These are phyloP conservation scores for Backusella luteola DNA, from an alignment of 192 early-diverging fungal species.

Conservation along the genomic window DNA sequence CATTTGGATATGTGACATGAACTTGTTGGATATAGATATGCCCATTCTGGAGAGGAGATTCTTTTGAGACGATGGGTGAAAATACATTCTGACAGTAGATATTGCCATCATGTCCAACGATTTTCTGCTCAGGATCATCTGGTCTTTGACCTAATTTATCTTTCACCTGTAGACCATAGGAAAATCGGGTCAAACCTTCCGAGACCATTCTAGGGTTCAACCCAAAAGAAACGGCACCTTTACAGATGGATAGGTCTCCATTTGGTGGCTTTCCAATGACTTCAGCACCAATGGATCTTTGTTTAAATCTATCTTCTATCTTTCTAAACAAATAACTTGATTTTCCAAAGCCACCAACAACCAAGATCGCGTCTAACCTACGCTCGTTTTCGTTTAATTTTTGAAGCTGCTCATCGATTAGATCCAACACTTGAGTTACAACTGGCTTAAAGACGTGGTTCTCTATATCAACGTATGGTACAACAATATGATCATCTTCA, in stretches of 20 bases:
- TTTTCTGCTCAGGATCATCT: neutral
- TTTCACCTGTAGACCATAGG: constrained; percentile 46
- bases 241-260: constrained; percentile 43
- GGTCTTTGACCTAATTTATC: constrained; percentile 26
- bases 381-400: constrained; percentile 33
- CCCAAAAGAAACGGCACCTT: constrained; percentile 54
- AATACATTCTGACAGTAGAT: neutral
- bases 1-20: neutral
- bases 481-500: constrained; percentile 42
- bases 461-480: constrained; percentile 45
- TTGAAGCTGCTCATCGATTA: constrained; percentile 48
- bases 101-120: neutral
- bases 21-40: neutral
- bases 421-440: constrained; percentile 39
- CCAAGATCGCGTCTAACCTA: constrained; percentile 43
- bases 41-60: neutral
- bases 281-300: constrained; percentile 23
- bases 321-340: constrained; percentile 50
- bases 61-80: neutral
- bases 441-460: constrained; percentile 51
- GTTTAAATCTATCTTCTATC: constrained; percentile 39
- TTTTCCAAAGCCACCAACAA: constrained; percentile 55
- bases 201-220: constrained; percentile 43
- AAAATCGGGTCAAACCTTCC: constrained; percentile 41
- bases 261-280: constrained; percentile 41